Conservation (phyloP, 2,329 filamentous ascomycete species). For the Fusarium fracticaudum region DNA sequence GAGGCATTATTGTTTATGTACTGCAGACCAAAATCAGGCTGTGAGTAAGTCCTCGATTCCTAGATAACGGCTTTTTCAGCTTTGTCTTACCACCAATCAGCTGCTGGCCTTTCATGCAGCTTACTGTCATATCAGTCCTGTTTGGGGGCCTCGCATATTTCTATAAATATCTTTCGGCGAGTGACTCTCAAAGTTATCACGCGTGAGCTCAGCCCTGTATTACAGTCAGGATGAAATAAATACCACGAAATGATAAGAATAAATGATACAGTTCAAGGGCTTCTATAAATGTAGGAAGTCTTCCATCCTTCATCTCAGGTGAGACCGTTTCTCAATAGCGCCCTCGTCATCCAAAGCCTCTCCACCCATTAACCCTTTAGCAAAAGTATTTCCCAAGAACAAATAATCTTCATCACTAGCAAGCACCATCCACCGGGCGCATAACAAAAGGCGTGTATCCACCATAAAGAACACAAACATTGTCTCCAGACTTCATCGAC, state of each 20-base stretch:
- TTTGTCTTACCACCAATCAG: neutral
- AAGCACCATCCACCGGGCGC: too few species aligned
- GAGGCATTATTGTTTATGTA: neutral
- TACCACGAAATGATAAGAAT: rapidly evolving
- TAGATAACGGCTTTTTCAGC: neutral
- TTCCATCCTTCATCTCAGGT: neutral
- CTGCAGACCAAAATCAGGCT: neutral
- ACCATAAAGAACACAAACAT: neutral
- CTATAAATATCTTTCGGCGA: neutral
- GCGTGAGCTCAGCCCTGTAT: rapidly evolving
- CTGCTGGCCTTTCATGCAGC: neutral
- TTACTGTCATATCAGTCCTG: neutral
- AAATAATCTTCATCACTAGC: neutral
- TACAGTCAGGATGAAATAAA: rapidly evolving
- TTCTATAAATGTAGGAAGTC: rapidly evolving
- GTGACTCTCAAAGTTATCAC: too few species aligned
- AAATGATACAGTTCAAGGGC: neutral
- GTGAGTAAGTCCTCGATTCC: neutral
- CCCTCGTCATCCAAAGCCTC: neutral
- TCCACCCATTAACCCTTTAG: neutral
- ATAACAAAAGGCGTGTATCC: neutral
- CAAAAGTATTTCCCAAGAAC: rapidly evolving
- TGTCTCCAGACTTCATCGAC: neutral
- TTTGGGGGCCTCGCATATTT: neutral
- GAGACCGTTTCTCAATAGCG: neutral